Evolutionary conservation across 169 alveolate species (phyloP).

Genomic region (Theileria sp.): DNA sequence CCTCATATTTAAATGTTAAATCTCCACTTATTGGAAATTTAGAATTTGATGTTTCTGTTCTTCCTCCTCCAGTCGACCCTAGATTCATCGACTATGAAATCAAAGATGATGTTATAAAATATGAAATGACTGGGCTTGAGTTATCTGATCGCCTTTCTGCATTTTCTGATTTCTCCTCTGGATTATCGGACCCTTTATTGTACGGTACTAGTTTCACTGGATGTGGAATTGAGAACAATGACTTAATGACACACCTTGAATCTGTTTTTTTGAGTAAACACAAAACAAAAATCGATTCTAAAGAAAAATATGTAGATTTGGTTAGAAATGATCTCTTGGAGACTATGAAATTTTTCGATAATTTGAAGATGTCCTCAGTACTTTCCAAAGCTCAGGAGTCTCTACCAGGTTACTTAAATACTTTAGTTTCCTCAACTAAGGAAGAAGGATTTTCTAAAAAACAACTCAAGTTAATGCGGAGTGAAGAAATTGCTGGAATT

Average conservation of each 20-base stretch:
- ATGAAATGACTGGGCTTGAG: conserved; percentile 48
- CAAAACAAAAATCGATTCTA: not conserved
- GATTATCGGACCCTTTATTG: conserved; percentile 12
- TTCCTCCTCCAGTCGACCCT: conserved; percentile 62
- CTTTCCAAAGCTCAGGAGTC: conserved; percentile 27
- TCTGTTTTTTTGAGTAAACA: not conserved
- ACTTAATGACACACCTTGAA: conserved; percentile 19
- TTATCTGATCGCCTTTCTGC: conserved; percentile 34
- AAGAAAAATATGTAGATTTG: not conserved
- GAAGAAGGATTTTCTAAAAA: not conserved
- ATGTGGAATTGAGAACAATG: conserved; percentile 28
- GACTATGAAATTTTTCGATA: conserved; percentile 1
- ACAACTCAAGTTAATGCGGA: not conserved
- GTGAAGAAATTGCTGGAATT: not conserved
- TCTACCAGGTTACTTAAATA: conserved; percentile 13
- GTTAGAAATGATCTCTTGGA: conserved; percentile 4
- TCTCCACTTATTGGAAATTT: conserved; percentile 61
- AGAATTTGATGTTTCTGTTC: conserved; percentile 54
- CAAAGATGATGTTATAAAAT: conserved; percentile 33
- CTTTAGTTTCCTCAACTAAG: not conserved
- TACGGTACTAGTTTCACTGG: conserved; percentile 13
- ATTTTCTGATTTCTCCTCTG: conserved; percentile 48
- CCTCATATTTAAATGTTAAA: conserved; percentile 56
- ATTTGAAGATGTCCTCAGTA: conserved; percentile 11
- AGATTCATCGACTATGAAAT: conserved; percentile 37